Base-by-base conservation (phyloP, 139 green algal species). In the Chara braunii region DNA sequence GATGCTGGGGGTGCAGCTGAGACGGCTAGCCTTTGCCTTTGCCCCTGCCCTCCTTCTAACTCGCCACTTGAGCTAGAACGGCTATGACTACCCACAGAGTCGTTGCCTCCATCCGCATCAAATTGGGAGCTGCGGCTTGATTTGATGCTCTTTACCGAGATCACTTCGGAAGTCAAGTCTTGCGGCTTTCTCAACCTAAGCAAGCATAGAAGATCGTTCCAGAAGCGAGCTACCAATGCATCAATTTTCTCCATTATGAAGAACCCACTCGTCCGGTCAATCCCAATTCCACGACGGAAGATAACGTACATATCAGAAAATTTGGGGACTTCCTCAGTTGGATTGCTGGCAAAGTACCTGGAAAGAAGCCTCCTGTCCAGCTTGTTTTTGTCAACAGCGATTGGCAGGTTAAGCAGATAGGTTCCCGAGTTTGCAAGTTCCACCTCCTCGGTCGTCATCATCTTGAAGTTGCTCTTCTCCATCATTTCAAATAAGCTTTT, bases 381-480 rank as follows among this genome's bases (percentile, higher is more conserved):
- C 26, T 75, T 75, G 6, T 52, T 75, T 34, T 24, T 24, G 51
- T 76, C 65, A 18, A 72, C 40, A 0, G 34, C 35, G 29, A 76
- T 64, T 32, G 60, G 60, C 18, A 76, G 60, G 43, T 73, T 52
- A 18, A 76, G n/a, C 12, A 75, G 61, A 53, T 76, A 76, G 8
- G 50, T 45, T 26, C 42, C 45, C 9, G 12, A 31, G n/a, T 22
- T 64, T 23, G 68, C 68, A 18, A 66, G 30, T n/a, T 51, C 3
- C 12, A 54, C 54, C 28, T 72, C 60, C 18, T 44, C 51, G 51
- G 64, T n/a, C 11, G 11, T 75, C 0, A 76, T 26, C 2, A 74
- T 11, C 43, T 76, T 76, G 59, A 52, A 76, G 44, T 75, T 69
- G 58, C 68, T 73, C 59, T 76, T 76, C 3, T 68, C 9, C 22